Evolutionary conservation across 2,329 filamentous ascomycete genomes (phyloP).

Genomic region (Ophiocordyceps camponoti-leonardi): DNA sequence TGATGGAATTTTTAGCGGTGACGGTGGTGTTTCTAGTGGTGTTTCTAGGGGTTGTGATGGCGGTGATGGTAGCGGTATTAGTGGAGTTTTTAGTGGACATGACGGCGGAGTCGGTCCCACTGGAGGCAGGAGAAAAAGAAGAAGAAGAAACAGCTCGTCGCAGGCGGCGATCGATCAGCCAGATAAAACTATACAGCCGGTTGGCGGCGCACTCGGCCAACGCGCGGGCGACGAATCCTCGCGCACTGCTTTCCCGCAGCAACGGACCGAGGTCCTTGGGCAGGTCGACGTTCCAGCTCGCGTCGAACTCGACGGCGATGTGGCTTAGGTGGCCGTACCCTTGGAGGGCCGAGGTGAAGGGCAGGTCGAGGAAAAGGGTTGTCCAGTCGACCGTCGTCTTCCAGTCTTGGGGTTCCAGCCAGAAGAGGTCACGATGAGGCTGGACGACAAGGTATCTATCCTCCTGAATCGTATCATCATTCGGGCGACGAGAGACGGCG

Average conservation of each 20-base stretch:
- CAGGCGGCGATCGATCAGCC: background rate
- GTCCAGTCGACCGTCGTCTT: background rate
- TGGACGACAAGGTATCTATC: background rate
- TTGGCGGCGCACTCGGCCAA: background rate
- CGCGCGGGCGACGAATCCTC: slow-evolving; percentile 1
- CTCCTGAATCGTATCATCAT: background rate
- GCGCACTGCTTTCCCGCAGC: background rate
- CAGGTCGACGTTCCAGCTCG: slow-evolving; percentile 1
- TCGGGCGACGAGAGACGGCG: no score
- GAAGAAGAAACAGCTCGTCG: background rate
- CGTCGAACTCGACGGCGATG: background rate
- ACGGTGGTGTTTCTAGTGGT: no score
- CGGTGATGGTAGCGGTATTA: no score
- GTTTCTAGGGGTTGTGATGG: no score
- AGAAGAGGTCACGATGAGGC: slow-evolving; percentile 1
- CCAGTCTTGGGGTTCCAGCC: background rate
- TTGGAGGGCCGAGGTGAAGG: background rate
- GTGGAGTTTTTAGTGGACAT: no score
- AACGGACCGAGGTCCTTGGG: background rate
- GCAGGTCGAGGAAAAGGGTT: background rate
- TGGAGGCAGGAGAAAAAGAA: no score
- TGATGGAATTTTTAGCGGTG: background rate
- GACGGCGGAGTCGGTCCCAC: no score
- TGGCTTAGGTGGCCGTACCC: background rate
- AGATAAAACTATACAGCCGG: background rate